Percentiles rank a stretch among this genome's conserved stretches.
Conservation (phyloP, 805 yeast genomes). For the Starmerella vitae region DNA sequence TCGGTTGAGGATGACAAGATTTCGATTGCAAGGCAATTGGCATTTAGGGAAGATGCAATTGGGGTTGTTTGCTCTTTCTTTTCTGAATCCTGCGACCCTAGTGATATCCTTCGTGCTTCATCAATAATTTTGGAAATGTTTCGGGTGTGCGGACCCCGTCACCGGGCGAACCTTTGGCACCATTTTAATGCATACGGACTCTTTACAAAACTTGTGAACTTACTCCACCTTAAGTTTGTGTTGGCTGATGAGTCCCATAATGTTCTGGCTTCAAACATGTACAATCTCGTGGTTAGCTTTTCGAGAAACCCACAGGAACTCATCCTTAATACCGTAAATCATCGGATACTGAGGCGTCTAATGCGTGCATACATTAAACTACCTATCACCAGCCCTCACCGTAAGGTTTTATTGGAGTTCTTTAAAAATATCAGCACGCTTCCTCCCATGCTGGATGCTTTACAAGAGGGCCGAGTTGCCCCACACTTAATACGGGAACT, state of each 20-base stretch:
- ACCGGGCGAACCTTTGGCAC: constrained; percentile 20
- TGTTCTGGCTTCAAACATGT: constrained; percentile 13
- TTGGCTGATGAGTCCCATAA: constrained; percentile 2
- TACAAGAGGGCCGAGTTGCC: constrained; percentile 30
- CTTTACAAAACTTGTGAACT: constrained; percentile 10
- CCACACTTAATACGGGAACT: constrained; percentile 32
- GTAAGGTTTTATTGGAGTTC: constrained; percentile 34
- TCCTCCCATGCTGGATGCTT: constrained; percentile 21
- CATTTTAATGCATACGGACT: constrained; percentile 16
- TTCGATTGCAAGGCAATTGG: constrained; percentile 15
- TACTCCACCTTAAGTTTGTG: constrained; percentile 8
- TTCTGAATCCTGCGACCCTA: not conserved
- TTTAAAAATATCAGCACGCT: constrained; percentile 26
- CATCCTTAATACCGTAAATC: constrained; percentile 22
- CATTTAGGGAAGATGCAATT: constrained; percentile 18
- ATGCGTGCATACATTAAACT: constrained; percentile 22
- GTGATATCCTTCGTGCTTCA: constrained; percentile 9
- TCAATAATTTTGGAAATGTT: constrained; percentile 15
- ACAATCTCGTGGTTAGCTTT: constrained; percentile 23
- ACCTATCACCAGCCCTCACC: constrained; percentile 23
- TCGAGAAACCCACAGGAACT: constrained; percentile 35
- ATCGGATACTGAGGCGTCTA: constrained; percentile 28
- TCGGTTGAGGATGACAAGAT: constrained; percentile 4
- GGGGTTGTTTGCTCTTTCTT: constrained; percentile 13
- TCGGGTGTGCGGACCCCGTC: constrained; percentile 18